These are phyloP conservation scores for Ceratobasidium sp. DNA, from an alignment of 1,284 basidiomycete species.

Conservation along the genomic window DNA sequence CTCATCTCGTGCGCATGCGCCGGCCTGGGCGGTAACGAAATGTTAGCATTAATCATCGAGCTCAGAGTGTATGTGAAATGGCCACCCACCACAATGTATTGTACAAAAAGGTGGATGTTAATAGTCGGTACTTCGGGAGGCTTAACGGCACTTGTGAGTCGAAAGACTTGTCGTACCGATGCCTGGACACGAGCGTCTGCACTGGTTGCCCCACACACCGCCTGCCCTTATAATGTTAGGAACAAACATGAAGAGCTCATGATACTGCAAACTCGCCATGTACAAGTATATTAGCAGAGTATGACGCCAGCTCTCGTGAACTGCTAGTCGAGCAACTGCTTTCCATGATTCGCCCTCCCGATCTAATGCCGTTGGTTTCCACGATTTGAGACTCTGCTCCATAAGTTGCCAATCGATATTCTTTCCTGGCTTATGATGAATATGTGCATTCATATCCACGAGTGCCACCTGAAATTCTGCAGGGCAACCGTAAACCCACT, in stretches of 20 bases:
- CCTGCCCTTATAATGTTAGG: background rate
- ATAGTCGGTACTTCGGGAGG: background rate
- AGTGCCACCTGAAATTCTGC: conserved; percentile 7
- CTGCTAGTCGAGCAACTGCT: background rate
- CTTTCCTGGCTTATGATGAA: background rate
- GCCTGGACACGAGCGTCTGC: conserved; percentile 24
- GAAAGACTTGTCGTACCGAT: conserved; percentile 22
- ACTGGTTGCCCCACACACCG: background rate
- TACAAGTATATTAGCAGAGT: conserved; percentile 18
- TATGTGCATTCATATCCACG: conserved; percentile 21
- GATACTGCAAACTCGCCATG: background rate
- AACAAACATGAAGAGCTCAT: background rate
- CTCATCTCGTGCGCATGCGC: conserved; percentile 17
- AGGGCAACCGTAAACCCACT: conserved; percentile 21
- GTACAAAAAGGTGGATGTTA: conserved; percentile 1
- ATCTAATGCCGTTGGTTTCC: background rate
- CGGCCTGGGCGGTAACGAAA: background rate
- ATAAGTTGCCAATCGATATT: background rate
- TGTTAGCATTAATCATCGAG: background rate
- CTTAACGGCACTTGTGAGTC: conserved; percentile 1
- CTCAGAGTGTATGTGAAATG: no score
- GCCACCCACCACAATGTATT: conserved; percentile 13
- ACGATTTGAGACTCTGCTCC: background rate
- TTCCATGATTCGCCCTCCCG: conserved; percentile 15
- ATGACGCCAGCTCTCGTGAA: conserved; percentile 30